These are phyloP conservation scores for Apophysomyces elegans DNA, from an alignment of 371 early-diverging fungal genomes.

Conservation along the genomic window DNA sequence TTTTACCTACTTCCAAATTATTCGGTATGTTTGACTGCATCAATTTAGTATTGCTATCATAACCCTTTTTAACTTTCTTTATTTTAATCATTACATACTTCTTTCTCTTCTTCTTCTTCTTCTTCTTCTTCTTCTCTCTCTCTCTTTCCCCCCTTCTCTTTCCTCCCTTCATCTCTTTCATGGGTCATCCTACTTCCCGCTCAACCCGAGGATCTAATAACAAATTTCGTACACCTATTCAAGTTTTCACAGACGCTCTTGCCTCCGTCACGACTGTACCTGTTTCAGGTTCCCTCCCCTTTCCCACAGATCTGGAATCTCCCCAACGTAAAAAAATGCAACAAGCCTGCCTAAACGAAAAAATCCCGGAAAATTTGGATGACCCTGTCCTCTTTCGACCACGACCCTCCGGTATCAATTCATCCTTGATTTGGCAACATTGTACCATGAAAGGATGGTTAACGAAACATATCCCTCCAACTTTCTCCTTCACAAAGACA, in stretches of 20 bases:
- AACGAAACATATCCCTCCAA: conserved; percentile 36
- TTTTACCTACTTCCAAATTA: not conserved
- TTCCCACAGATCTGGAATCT: not conserved
- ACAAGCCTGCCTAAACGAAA: not conserved
- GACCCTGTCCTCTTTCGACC: not conserved
- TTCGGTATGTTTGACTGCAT: conserved; percentile 2
- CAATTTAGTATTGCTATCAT: not conserved
- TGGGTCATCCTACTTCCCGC: conserved; percentile 3
- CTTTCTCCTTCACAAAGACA: conserved; percentile 38
- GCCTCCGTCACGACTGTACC: not conserved
- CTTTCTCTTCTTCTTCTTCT: not conserved
- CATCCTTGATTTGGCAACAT: conserved; percentile 22
- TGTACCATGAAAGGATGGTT: conserved; percentile 37
- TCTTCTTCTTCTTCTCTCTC: not conserved
- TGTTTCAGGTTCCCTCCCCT: not conserved
- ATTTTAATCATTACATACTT: not conserved
- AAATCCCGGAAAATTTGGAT: not conserved
- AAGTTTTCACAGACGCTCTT: not conserved
- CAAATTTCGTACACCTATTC: conserved; percentile 6
- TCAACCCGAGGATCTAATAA: not conserved
- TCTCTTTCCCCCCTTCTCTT: not conserved
- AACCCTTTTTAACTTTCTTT: not conserved
- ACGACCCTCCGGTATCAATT: not conserved
- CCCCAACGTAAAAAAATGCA: conserved; percentile 4
- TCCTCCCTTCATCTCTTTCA: not conserved